phyloP scores from a whole-genome alignment of 257 asterid species.

The Nemophila menziesii region DNA sequence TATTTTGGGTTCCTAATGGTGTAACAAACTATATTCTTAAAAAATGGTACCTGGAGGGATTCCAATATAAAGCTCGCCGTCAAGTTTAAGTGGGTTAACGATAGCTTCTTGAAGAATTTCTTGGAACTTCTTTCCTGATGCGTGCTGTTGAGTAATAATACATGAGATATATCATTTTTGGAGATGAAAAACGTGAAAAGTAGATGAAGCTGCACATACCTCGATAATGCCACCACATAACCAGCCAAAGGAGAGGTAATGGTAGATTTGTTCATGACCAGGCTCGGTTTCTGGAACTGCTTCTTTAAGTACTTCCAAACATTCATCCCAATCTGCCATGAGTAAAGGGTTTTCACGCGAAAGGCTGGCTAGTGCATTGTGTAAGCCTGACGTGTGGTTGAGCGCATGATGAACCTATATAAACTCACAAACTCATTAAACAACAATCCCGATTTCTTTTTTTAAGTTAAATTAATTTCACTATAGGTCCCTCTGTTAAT shows the following conservation, averaged over 20 bases:
- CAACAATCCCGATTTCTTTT: too few relatives aligned
- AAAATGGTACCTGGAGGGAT: constrained; percentile 77
- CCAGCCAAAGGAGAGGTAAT: constrained; percentile 89
- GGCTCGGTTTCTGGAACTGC: constrained; percentile 73
- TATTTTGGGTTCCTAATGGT: neutral
- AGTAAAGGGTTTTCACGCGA: constrained; percentile 65
- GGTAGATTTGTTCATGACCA: constrained; percentile 65
- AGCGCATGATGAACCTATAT: constrained; percentile 93
- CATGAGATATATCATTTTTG: constrained; percentile 6
- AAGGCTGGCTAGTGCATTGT: constrained; percentile 60
- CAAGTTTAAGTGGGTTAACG: constrained; percentile 59
- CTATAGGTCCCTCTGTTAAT: too few relatives aligned
- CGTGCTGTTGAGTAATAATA: constrained; percentile 40
- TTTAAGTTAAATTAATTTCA: too few relatives aligned
- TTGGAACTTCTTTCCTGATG: constrained; percentile 74
- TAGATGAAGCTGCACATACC: constrained; percentile 32
- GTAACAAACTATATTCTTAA: neutral
- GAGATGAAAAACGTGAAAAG: neutral
- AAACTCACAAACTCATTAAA: constrained; percentile 11
- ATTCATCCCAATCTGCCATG: constrained; percentile 77
- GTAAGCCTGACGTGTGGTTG: constrained; percentile 94
- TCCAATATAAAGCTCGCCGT: constrained; percentile 92
- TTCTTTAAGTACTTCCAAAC: constrained; percentile 42
- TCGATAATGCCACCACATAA: constrained; percentile 95
- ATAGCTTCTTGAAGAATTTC: constrained; percentile 84